Base-by-base conservation (phyloP, 306 rosid species). In the Medicago ruthenica region DNA sequence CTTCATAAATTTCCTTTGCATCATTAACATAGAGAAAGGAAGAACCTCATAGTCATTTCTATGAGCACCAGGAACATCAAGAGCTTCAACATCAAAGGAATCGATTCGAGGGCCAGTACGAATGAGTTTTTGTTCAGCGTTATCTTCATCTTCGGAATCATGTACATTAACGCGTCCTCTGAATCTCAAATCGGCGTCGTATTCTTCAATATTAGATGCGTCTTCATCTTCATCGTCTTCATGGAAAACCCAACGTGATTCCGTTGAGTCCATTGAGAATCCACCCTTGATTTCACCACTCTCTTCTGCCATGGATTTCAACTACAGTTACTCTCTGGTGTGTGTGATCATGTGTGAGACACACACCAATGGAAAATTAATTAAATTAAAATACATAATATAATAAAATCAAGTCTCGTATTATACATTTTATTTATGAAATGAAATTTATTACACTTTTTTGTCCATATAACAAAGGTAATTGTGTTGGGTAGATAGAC, bases 21-120 rank as follows among this genome's bases (percentile, higher is more conserved):
- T 39, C 9, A 14, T 22, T 1, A 8, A 9, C 41, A 24, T 2
- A 48, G 44, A 8, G 1, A 55, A 55, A 60, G 22, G n/a, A 70
- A 50, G 14, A 10, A 92, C 93, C 92, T 96, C 97, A 37, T 86
- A 89, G 37, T 92, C 92, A 78, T 69, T 83, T 78, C 93, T 83
- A 7, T 41, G 88, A 58, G 92, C 94, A 53, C 96, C 93, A 9
- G 98, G 98, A 72, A 96, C 88, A 58, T 96, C 99, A 34, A 96
- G 98, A 61, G 99, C 99, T 74, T 96, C 99, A 11, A 92, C 99
- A 74, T 96, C 99, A 74, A 96, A 96, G 9, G 98, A 96, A 81
- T 96, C 98, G 27, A 92, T 82, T 53, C 97, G 90, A 4, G 99
- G 99, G 36, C 98, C 99, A 63, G 99, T 96, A 16, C 99, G 93